A percentile compares a stretch with the other conserved stretches of the same genome.
These are phyloP conservation scores for Melanomma pulvis-pyrius DNA, from an alignment of 495 filamentous ascomycete species.

Conservation along the genomic window DNA sequence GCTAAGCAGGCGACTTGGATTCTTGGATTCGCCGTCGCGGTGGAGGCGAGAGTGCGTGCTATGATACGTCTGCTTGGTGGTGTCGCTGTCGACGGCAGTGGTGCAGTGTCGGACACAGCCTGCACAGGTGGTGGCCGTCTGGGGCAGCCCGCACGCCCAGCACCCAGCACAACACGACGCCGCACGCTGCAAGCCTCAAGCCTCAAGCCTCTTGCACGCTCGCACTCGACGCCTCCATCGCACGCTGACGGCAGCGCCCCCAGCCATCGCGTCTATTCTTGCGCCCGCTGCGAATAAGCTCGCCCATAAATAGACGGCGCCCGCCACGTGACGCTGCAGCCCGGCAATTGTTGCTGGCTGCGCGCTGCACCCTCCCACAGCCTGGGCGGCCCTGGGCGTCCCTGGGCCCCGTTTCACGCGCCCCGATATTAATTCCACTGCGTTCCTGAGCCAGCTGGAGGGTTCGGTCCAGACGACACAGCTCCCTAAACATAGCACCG, in stretches of 20 bases:
- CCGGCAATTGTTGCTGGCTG: constrained; percentile 18
- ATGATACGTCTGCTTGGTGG: no score
- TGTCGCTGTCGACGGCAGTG: no score
- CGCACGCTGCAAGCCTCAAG: no score
- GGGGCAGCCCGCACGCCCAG: background rate
- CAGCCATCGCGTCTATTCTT: constrained; percentile 21
- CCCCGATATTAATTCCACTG: background rate
- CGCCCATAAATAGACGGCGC: constrained; percentile 7
- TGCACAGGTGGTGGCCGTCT: constrained; percentile 1
- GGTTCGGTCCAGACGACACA: background rate
- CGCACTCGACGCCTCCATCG: background rate
- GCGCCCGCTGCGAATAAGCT: constrained; percentile 17
- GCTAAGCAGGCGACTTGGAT: no score
- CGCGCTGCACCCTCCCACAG: background rate
- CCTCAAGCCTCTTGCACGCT: background rate
- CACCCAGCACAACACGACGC: no score
- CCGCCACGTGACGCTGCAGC: background rate
- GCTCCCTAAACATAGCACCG: background rate
- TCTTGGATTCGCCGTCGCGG: no score
- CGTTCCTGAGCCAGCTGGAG: constrained; percentile 15
- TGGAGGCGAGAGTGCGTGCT: no score
- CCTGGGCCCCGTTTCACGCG: background rate
- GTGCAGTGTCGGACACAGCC: background rate
- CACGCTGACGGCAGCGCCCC: background rate
- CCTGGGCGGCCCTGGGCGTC: no score